These are phyloP conservation scores for Fraxinus paxiana DNA, from an alignment of 305 asterid species.

Conservation along the genomic window DNA sequence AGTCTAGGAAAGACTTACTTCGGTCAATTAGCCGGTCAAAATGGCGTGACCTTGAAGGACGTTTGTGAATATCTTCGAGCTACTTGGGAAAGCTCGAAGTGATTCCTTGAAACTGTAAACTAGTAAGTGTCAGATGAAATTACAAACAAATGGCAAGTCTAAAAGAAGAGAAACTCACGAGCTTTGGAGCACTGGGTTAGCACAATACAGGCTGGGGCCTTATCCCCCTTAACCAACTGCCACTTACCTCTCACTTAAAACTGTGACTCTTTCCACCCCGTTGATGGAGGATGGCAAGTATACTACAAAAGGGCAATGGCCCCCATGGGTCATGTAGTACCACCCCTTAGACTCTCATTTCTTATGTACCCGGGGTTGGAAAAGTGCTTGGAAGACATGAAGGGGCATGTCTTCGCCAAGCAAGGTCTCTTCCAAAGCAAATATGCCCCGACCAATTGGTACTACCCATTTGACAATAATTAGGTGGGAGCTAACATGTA, in stretches of 20 bases:
- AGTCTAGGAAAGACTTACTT: neutral
- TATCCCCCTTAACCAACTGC: neutral
- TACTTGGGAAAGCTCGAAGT: neutral
- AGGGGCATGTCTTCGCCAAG: neutral
- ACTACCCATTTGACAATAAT: neutral
- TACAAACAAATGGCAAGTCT: neutral
- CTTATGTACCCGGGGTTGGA: too few relatives aligned
- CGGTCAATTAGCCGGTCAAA: neutral
- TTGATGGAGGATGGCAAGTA: neutral
- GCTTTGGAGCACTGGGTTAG: neutral
- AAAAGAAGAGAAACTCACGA: neutral
- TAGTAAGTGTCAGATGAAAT: too few relatives aligned
- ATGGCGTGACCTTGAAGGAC: neutral
- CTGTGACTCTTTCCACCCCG: neutral
- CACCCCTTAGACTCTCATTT: too few relatives aligned
- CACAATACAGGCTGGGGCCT: neutral
- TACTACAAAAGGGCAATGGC: neutral
- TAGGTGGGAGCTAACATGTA: neutral
- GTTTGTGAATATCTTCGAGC: neutral
- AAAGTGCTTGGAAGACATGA: neutral
- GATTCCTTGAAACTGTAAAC: neutral
- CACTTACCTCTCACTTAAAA: neutral
- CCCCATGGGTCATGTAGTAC: too few relatives aligned
- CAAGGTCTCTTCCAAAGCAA: neutral
- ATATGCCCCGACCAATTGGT: neutral